Evolutionary conservation across 805 yeast species (phyloP).

Genomic region (Pichia deserticola): DNA sequence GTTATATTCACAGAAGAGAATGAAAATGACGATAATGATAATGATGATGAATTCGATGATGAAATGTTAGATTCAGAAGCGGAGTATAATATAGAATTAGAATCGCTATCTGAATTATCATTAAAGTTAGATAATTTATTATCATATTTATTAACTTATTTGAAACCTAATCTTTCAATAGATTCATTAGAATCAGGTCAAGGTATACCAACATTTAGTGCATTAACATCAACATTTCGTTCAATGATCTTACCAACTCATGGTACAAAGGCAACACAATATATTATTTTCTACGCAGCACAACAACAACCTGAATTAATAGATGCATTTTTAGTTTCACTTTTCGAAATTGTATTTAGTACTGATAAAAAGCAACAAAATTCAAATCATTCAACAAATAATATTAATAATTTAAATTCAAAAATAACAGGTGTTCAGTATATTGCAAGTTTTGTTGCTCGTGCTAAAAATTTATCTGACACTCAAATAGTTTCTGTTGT

Average conservation of each 20-base stretch:
- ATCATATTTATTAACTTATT: constrained; percentile 44
- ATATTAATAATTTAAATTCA: not conserved
- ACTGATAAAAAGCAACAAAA: constrained; percentile 20
- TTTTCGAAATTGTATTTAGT: constrained; percentile 77
- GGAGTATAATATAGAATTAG: constrained; percentile 41
- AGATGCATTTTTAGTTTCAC: constrained; percentile 74
- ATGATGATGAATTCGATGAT: constrained; percentile 32
- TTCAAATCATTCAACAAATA: not conserved
- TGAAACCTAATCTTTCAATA: constrained; percentile 42
- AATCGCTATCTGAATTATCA: constrained; percentile 46
- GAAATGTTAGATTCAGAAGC: constrained; percentile 31
- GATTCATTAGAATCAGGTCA: constrained; percentile 51
- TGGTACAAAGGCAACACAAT: constrained; percentile 83
- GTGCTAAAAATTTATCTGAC: constrained; percentile 66
- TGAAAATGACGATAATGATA: constrained; percentile 11
- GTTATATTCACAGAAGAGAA: constrained; percentile 27
- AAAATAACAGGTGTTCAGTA: constrained; percentile 89
- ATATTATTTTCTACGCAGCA: constrained; percentile 69
- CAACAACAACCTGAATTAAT: constrained; percentile 77
- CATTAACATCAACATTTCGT: constrained; percentile 68
- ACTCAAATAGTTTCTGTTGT: constrained; percentile 75
- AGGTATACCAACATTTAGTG: constrained; percentile 63
- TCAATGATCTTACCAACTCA: constrained; percentile 86
- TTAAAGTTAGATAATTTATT: constrained; percentile 68
- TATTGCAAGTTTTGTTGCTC: constrained; percentile 79